phyloP scores from a whole-genome alignment of 768 basidiomycete species.

The Pleurotus giganteus region DNA sequence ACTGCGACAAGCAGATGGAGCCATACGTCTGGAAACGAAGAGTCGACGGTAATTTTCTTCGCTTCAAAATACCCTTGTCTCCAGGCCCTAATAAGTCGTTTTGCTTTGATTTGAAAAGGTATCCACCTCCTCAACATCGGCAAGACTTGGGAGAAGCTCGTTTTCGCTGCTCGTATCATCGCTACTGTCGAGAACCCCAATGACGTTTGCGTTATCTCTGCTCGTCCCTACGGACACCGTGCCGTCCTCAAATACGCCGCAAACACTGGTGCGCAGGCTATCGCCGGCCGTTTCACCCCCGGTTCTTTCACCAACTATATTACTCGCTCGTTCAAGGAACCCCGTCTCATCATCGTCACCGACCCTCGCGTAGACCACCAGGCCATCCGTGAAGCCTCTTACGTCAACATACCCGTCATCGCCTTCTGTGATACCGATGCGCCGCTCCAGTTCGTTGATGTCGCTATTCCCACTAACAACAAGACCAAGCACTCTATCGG shows the following conservation, averaged over 20 bases:
- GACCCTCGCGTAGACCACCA: conserved; percentile 99
- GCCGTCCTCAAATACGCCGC: conserved; percentile 98
- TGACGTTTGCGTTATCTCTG: conserved; percentile 97
- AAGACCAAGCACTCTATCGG: conserved; percentile 97
- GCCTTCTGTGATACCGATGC: conserved; percentile 99
- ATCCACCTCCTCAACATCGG: conserved; percentile 98
- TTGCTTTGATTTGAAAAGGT: conserved; percentile 43
- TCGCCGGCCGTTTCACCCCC: conserved; percentile 98
- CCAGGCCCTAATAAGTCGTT: conserved; percentile 19
- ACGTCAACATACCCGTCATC: conserved; percentile 99
- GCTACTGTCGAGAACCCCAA: conserved; percentile 98
- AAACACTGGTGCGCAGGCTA: conserved; percentile 97
- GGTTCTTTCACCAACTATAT: conserved; percentile 99
- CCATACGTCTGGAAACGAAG: conserved; percentile 98
- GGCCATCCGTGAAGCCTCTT: conserved; percentile 99
- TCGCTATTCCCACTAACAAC: conserved; percentile 99
- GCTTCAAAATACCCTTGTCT: conserved; percentile 4
- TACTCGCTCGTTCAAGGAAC: conserved; percentile 99
- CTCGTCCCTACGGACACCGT: conserved; percentile 98
- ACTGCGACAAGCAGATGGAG: conserved; percentile 99
- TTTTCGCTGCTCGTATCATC: conserved; percentile 96
- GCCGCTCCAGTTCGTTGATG: conserved; percentile 95
- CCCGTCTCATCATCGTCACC: conserved; percentile 96
- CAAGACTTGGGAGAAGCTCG: conserved; percentile 99
- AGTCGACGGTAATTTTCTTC: conserved; percentile 67